Evolutionary conservation across 768 basidiomycete species (phyloP).

Genomic region (Agaricus sinodeliciosus): DNA sequence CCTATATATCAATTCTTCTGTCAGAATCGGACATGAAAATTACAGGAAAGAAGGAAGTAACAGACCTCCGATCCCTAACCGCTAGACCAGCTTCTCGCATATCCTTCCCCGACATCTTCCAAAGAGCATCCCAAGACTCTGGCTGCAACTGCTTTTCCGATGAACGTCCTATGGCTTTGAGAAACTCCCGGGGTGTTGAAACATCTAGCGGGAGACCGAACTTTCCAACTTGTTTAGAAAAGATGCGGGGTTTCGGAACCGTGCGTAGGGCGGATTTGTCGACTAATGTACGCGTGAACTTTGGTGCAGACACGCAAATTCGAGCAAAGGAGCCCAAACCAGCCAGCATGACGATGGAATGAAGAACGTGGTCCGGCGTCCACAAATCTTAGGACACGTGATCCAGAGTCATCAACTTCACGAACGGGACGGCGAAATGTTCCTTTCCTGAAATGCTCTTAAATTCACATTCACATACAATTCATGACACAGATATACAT

Average conservation of each 20-base stretch:
- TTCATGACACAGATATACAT: neutral
- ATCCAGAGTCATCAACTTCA: neutral
- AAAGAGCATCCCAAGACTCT: constrained; percentile 70
- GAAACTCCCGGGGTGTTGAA: constrained; percentile 52
- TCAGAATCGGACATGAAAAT: neutral
- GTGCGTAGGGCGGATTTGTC: constrained; percentile 27
- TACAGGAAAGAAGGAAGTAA: constrained; percentile 8
- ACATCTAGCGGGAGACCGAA: constrained; percentile 35
- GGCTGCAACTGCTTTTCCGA: constrained; percentile 56
- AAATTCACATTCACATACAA: neutral
- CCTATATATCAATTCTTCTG: constrained; percentile 29
- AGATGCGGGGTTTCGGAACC: constrained; percentile 22
- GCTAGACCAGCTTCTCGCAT: constrained; percentile 61
- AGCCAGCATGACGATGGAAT: constrained; percentile 5
- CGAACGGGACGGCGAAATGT: too few relatives aligned
- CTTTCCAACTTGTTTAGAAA: neutral
- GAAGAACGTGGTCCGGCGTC: neutral
- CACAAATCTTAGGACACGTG: too few relatives aligned
- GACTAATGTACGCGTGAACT: constrained; percentile 24
- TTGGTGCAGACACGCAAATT: constrained; percentile 19
- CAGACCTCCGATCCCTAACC: constrained; percentile 67
- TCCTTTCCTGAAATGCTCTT: neutral
- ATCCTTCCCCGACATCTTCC: constrained; percentile 49
- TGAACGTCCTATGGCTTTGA: constrained; percentile 68
- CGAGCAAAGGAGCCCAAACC: constrained; percentile 16